Evolutionary conservation across 257 asterid genomes (phyloP).

Genomic region (Plantago elongata): DNA sequence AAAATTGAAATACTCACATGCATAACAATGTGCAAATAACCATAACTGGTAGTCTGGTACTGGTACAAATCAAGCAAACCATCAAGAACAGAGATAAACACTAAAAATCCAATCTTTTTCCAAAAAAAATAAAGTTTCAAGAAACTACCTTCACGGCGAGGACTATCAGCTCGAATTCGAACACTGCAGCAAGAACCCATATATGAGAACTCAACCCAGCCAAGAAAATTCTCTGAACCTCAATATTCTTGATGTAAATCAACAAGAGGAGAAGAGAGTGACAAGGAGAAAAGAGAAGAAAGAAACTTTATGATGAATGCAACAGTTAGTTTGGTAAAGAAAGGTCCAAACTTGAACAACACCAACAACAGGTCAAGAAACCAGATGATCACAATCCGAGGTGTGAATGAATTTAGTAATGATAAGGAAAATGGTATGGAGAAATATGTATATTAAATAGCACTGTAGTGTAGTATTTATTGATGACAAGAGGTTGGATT

Average conservation of each 20-base stretch:
- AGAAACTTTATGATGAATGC: slow-evolving; percentile 7
- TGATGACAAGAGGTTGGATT: slow-evolving; percentile 14
- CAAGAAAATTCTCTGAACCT: neutral
- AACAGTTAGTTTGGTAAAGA: neutral
- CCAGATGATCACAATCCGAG: slow-evolving; percentile 17
- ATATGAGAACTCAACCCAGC: slow-evolving; percentile 3
- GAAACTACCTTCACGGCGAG: slow-evolving; percentile 60
- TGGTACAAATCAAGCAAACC: neutral
- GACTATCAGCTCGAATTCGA: slow-evolving; percentile 63
- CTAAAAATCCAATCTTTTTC: neutral
- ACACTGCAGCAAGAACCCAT: slow-evolving; percentile 84
- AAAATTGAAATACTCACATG: neutral
- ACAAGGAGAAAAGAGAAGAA: slow-evolving; percentile 5
- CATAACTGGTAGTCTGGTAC: neutral
- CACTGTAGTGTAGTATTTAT: too few relatives aligned
- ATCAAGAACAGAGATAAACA: neutral
- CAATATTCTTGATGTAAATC: slow-evolving; percentile 10
- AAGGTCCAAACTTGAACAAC: neutral
- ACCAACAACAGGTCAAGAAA: neutral
- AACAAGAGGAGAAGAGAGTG: neutral
- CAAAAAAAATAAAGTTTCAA: neutral
- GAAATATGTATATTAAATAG: neutral
- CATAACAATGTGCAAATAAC: slow-evolving; percentile 1
- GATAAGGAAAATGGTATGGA: slow-evolving; percentile 4
- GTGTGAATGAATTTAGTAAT: slow-evolving; percentile 29